These are phyloP conservation scores for Acanthamoeba lenticulata DNA, from an alignment of 208 protist genomes.

Conservation along the genomic window DNA sequence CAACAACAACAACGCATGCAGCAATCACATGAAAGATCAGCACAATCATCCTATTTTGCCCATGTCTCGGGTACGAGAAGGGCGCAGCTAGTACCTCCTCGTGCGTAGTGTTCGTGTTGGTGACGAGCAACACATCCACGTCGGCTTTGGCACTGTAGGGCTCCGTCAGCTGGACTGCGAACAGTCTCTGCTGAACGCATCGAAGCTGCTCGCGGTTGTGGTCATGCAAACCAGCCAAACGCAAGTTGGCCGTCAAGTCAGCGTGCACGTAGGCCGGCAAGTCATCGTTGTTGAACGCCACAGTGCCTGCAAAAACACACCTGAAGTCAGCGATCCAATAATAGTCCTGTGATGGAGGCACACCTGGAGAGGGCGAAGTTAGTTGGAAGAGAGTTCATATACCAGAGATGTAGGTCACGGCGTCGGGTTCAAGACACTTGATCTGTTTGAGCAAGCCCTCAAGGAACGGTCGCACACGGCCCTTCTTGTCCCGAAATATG, in stretches of 20 bases:
- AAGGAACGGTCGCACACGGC: not conserved
- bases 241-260: not conserved
- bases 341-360: not conserved
- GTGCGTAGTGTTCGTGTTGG: slow-evolving; percentile 39
- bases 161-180: not conserved
- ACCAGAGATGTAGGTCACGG: slow-evolving; percentile 11
- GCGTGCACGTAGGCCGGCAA: slow-evolving; percentile 24
- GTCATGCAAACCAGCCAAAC: not conserved
- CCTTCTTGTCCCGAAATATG: not conserved
- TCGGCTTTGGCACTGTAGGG: not conserved
- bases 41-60: not conserved
- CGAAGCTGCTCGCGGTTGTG: not conserved
- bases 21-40: too few species aligned
- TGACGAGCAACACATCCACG: not conserved
- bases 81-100: not conserved
- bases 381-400: not conserved
- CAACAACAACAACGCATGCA: too few species aligned
- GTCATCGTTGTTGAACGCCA: slow-evolving; percentile 48
- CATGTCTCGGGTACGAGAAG: not conserved
- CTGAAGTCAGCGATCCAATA: not conserved
- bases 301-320: not conserved
- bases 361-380: not conserved
- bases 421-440: not conserved
- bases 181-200: slow-evolving; percentile 28
- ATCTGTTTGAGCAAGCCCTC: slow-evolving; percentile 7